Evolutionary conservation across 345 rosid genomes (phyloP), one percentile per base, ranked within the genome.

Genomic region (Euphorbia peplus): DNA sequence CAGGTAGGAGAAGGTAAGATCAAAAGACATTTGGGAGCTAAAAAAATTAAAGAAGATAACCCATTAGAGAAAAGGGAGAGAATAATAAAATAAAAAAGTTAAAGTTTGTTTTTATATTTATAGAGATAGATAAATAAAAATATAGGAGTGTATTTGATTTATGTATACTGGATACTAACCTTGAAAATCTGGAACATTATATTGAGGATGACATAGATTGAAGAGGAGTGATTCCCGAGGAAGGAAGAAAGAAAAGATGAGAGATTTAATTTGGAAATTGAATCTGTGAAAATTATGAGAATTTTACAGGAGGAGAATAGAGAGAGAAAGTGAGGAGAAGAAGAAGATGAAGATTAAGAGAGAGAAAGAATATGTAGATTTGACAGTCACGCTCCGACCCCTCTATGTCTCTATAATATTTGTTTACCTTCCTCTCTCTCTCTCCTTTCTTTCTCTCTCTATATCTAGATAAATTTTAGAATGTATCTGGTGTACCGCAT

Each of bases 371-470:
- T 77, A 79, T 74, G 76, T 56, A 75, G 90, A 85, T 83, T 87
- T 87, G 90, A 84, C 84, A 81, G 85, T 85, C 90, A 76, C 86
- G 76, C 88, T 74, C 75, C 67, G 79, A 79, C 80, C 79, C 70
- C 71, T 75, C 81, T 63, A 50, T 58, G 74, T 72, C 78, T 78
- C 83, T 68, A 44, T 53, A 46, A 22, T 24, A 51, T 6, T 18
- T 51, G 37, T 68, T 70, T 54, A 58, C 25, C 3, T 8, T 2
- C n/a, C 1, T 51, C 41, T 3, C 4, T 4, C 18, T 25, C n/a
- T 57, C 54, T n/a, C 47, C 15, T 21, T 24, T 29, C 30, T 47
- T 57, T 16, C 26, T 51, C 44, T 60, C 39, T n/a, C 7, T 11
- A 6, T 48, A 48, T 47, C 52, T 3, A 14, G n/a, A n/a, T n/a